Conservation (phyloP, 306 rosid genomes). For the Cicer yamashitae region DNA sequence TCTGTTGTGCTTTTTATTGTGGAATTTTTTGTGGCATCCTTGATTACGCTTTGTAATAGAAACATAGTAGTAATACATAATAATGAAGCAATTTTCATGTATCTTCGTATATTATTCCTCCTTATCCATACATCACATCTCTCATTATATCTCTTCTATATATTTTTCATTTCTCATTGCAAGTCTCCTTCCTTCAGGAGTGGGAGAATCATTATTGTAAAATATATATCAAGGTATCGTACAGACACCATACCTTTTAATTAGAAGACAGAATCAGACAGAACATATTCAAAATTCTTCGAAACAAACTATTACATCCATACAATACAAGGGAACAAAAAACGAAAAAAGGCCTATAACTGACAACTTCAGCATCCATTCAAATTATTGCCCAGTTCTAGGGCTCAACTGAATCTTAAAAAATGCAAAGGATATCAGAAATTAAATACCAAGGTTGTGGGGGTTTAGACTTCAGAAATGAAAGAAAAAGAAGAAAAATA, state of each 20-base stretch:
- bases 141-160: too few relatives aligned
- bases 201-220: not conserved
- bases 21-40: too few relatives aligned
- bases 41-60: too few relatives aligned
- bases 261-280: not conserved
- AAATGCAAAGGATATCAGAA: slow-evolving; percentile 11
- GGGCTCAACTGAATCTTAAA: slow-evolving; percentile 32
- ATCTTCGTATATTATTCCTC: too few relatives aligned
- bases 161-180: too few relatives aligned
- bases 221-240: not conserved
- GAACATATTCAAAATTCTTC: slow-evolving; percentile 12
- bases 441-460: slow-evolving; percentile 33
- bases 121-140: too few relatives aligned
- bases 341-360: slow-evolving; percentile 10
- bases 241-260: not conserved
- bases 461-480: slow-evolving; percentile 16
- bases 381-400: slow-evolving; percentile 25
- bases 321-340: slow-evolving; percentile 2
- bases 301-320: slow-evolving; percentile 13
- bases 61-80: too few relatives aligned
- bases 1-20: too few relatives aligned
- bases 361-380: slow-evolving; percentile 24
- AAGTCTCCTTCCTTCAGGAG: too few relatives aligned
- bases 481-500: slow-evolving; percentile 32
- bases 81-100: too few relatives aligned